phyloP scores from a whole-genome alignment of 495 filamentous ascomycete species.

The Trichoderma orchidacearum region DNA sequence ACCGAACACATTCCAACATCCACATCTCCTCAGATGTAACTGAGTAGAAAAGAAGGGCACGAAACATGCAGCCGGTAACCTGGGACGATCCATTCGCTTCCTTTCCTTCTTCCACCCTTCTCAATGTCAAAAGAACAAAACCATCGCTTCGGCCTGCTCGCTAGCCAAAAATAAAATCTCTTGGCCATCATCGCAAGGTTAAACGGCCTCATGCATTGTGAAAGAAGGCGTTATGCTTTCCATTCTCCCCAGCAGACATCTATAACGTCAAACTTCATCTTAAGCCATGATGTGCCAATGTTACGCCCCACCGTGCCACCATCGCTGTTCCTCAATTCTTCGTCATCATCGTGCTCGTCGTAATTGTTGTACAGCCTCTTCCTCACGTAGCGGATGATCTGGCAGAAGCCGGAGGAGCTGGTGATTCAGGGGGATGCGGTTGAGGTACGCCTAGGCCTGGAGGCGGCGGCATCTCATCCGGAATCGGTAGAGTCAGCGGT shows the following conservation, averaged over 20 bases:
- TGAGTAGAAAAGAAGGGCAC: no score
- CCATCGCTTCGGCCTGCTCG: neutral
- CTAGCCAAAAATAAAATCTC: neutral
- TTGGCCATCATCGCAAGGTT: neutral
- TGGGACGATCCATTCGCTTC: neutral
- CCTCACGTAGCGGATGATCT: neutral
- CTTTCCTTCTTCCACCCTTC: neutral
- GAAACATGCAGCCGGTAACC: no score
- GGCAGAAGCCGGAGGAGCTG: constrained; percentile 7
- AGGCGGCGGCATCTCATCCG: constrained; percentile 9
- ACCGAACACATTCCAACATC: no score
- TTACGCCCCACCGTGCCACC: neutral
- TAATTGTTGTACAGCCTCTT: no score
- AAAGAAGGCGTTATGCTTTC: neutral
- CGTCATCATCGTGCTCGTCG: neutral
- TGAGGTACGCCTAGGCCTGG: constrained; percentile 7
- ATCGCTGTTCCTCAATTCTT: neutral
- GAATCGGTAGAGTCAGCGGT: constrained; percentile 31
- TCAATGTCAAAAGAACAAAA: neutral
- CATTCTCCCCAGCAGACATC: neutral
- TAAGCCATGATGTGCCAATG: neutral
- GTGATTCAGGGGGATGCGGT: constrained; percentile 3
- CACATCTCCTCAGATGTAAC: no score
- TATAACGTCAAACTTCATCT: neutral
- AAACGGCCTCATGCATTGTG: neutral